Base-by-base conservation (phyloP, 2,329 filamentous ascomycete species). In the Arthrobotrys musiformis region DNA sequence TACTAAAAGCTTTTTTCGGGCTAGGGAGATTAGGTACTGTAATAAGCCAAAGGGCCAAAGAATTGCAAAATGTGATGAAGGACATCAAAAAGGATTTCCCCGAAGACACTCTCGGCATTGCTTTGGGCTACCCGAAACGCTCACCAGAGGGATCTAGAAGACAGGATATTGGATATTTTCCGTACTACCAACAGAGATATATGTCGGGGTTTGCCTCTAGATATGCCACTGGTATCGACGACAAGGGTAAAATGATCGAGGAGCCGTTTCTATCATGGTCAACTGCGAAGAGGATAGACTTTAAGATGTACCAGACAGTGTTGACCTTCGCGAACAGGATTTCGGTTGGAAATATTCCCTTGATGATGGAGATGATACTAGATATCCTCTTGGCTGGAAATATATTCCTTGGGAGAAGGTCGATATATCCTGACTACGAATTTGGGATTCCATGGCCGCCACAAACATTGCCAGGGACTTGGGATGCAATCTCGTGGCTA, bases 361-460 rank as follows among this genome's bases (percentile, higher is more conserved):
- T 62, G 26, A 63, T 75, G 52, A 44, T 54, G 19, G 70, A 75
- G 9, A 56, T 68, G 44, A 1, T 68, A 0, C 1, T 62, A 22
- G 70, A 75, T 62, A 19, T 63, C 1, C 28, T 54, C 30, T 26
- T 68, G 15, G 62, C 52, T 1, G 17, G 62, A 19, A 68, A 68
- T 35, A n/a, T 56, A 0, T 68, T 68, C 17, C 22, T 68, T n/a
- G 54, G 70, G 6, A 33, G 54, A 17, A 35, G 22, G 13, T 33
- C 52, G 1, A 33, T 63, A 6, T 58, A 33, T n/a, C 61, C 69
- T 2, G 69, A 73, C 24, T 19, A 60, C 2, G 4, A 67, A 26
- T 73, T 66, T n/a, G 60, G 11, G 6, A 17, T 60, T 17, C 40
- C 48, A 2, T 42, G 22, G 30, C 30, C 5, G 30, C 11, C 30